Conservation (phyloP, 345 rosid genomes). For the Brassica carinata region DNA sequence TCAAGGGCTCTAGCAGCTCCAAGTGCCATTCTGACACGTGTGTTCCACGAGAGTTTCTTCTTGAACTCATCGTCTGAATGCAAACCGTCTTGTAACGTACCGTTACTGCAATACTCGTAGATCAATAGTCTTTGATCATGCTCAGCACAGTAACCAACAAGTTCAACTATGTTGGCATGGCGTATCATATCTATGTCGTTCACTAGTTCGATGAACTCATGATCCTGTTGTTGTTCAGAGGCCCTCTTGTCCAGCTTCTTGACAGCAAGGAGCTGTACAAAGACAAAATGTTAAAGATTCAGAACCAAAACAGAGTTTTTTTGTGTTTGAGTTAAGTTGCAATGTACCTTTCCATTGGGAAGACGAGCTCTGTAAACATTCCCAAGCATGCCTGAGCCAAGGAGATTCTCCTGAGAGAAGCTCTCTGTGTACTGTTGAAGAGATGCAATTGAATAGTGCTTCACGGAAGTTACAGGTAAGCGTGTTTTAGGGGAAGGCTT, state of each 20-base stretch:
- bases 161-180: constrained; percentile 83
- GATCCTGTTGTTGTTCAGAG: constrained; percentile 69
- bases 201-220: constrained; percentile 79
- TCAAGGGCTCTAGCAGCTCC: constrained; percentile 95
- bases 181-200: constrained; percentile 76
- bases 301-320: background rate
- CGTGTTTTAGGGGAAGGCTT: constrained; percentile 53
- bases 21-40: constrained; percentile 81
- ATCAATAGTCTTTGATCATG: constrained; percentile 89
- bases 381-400: constrained; percentile 95
- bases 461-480: constrained; percentile 58
- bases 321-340: background rate
- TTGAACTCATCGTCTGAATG: constrained; percentile 82
- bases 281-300: constrained; percentile 25
- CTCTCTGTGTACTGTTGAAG: constrained; percentile 97
- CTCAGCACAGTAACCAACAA: constrained; percentile 96
- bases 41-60: constrained; percentile 72
- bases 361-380: constrained; percentile 86
- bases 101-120: constrained; percentile 83
- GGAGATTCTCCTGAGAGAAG: constrained; percentile 88
- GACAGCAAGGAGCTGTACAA: constrained; percentile 73
- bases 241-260: constrained; percentile 84
- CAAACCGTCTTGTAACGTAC: constrained; percentile 79
- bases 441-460: constrained; percentile 79
- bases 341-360: constrained; percentile 76